A percentile compares a stretch with the other conserved stretches of the same genome.
phyloP scores from a whole-genome alignment of 257 asterid species.

The Forsythia viridissima region DNA sequence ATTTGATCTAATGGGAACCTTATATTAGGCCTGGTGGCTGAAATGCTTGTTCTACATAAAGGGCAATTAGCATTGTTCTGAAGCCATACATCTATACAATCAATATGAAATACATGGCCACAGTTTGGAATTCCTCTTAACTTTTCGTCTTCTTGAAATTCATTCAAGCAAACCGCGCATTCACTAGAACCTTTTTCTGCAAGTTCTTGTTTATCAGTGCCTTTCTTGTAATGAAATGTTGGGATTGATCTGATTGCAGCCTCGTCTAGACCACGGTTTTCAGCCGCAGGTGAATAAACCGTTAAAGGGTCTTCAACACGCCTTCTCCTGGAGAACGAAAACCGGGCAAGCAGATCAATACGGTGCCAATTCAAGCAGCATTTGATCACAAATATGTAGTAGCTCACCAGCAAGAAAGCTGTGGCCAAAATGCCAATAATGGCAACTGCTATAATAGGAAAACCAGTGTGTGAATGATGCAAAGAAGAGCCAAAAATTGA shows the following conservation, averaged over 20 bases:
- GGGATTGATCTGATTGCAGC: slow-evolving; percentile 73
- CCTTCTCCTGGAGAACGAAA: slow-evolving; percentile 55
- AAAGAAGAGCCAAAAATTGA: slow-evolving; percentile 28
- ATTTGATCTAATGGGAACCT: slow-evolving; percentile 27
- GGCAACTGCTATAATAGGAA: slow-evolving; percentile 86
- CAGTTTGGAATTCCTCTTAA: slow-evolving; percentile 72
- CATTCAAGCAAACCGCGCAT: slow-evolving; percentile 82
- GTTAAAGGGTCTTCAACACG: slow-evolving; percentile 39
- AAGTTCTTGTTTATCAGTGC: background rate
- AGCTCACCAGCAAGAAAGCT: slow-evolving; percentile 73
- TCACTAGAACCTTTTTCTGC: slow-evolving; percentile 25
- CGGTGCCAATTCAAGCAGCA: slow-evolving; percentile 89
- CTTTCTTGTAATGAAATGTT: slow-evolving; percentile 45
- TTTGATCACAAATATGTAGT: slow-evolving; percentile 86
- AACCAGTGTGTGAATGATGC: slow-evolving; percentile 51
- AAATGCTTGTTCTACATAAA: slow-evolving; percentile 65
- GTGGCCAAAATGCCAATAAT: slow-evolving; percentile 83
- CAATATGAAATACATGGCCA: slow-evolving; percentile 71
- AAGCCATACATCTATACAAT: slow-evolving; percentile 93
- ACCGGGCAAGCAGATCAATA: slow-evolving; percentile 60
- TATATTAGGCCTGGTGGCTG: slow-evolving; percentile 29
- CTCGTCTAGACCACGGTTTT: slow-evolving; percentile 63
- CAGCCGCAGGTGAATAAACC: slow-evolving; percentile 40
- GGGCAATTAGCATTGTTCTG: slow-evolving; percentile 91
- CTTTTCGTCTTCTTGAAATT: slow-evolving; percentile 64